These are phyloP conservation scores for Leccinum cinnamomeum DNA, from an alignment of 1,284 basidiomycete species.

Conservation along the genomic window DNA sequence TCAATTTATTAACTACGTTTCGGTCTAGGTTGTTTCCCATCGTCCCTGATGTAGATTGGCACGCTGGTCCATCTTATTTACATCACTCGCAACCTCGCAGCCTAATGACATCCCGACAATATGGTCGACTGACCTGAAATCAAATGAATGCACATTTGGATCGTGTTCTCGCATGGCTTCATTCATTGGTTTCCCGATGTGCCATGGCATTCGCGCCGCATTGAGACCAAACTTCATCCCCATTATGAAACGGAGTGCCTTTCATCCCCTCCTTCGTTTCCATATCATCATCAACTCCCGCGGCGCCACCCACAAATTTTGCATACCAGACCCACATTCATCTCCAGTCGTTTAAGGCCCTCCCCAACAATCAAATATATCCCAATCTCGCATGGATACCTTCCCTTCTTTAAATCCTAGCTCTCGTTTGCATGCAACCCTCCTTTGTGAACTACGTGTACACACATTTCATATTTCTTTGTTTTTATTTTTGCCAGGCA, in stretches of 20 bases:
- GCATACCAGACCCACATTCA: neutral
- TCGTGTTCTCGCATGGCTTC: neutral
- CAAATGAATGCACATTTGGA: constrained; percentile 7
- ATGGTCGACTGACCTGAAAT: constrained; percentile 3
- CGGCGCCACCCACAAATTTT: neutral
- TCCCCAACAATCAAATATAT: neutral
- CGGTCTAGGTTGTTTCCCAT: constrained; percentile 10
- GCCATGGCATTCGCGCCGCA: neutral
- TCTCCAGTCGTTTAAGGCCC: neutral
- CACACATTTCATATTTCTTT: neutral
- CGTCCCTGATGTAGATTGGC: neutral
- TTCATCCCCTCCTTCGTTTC: neutral
- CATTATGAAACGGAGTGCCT: neutral
- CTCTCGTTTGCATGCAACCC: constrained; percentile 4
- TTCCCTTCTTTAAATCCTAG: constrained; percentile 1
- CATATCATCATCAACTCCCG: neutral
- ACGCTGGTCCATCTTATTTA: neutral
- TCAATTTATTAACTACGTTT: constrained; percentile 10
- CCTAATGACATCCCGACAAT: constrained; percentile 3
- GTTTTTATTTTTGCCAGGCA: neutral
- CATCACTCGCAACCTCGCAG: constrained; percentile 4
- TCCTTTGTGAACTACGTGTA: neutral
- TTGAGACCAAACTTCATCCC: neutral
- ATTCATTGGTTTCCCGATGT: neutral
- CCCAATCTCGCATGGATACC: constrained; percentile 6